Evolutionary conservation across 805 yeast species (phyloP), one percentile per base, ranked within the genome.

Genomic region (Teunomyces barrocoloradensis): DNA sequence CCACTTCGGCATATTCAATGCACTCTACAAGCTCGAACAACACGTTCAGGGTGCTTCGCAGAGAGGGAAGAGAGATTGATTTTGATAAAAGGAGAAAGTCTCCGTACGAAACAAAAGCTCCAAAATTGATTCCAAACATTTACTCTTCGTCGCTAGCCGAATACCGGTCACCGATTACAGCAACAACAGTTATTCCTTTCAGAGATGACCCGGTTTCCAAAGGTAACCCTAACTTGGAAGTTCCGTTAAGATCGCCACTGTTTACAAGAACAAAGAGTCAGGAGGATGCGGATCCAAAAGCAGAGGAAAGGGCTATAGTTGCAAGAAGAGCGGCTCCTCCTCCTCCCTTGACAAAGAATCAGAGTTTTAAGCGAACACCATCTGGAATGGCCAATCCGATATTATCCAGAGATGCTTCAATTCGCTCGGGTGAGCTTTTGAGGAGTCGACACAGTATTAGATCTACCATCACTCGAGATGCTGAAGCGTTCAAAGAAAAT

Each of bases 31-130:
- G 15, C 28, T 40, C 48, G n/a, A 41, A 44, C 49, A 56, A 78
- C 36, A 71, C 89, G 0, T 88, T 89, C 60, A 75, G 85, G 49
- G 84, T 89, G 0, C 76, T 89, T 6, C 68, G 91, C 28, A 78
- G 80, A 20, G 81, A 78, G n/a, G 80, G 78, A 11, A 71, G 78
- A 29, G 96, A 87, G 57, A 88, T 88, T 50, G 90, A 90, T 63
- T 89, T 89, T 59, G 94, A 89, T 56, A 81, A 85, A 55, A 74
- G 89, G 44, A 68, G 96, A 38, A 81, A 80, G 40, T 84, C 96
- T 0, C 95, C 96, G 1, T 87, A 79, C 57, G 81, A 71, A 15
- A 60, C 68, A 15, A 68, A 68, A 42, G 66, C 75, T 1, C 76
- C 83, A 1, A 43, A 64, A 47, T 50, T 61, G 32, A 64, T 66